A percentile compares a stretch with the other conserved stretches of the same genome.
phyloP scores from a whole-genome alignment of 352 stramenopile genomes.

The Phytophthora ohioensis region DNA sequence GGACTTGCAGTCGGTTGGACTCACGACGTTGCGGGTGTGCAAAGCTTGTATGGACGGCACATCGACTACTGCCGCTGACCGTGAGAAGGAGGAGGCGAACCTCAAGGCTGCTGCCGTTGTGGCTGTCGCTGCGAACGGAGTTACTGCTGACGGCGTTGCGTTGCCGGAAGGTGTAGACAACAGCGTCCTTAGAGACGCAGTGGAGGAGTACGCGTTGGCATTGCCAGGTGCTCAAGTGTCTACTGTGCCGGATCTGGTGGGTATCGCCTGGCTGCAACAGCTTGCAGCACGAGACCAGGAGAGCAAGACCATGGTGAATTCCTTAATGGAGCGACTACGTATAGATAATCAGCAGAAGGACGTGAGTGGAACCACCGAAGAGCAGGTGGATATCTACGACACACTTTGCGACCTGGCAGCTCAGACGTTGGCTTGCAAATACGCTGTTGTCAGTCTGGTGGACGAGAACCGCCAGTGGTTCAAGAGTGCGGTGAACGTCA shows the following conservation, averaged over 20 bases:
- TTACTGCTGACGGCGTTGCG: conserved; percentile 24
- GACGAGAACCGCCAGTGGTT: conserved; percentile 97
- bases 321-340: conserved; percentile 75
- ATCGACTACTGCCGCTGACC: conserved; percentile 20
- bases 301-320: conserved; percentile 75
- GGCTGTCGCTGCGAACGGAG: conserved; percentile 23
- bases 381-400: conserved; percentile 88
- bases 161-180: conserved; percentile 58
- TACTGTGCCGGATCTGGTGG: conserved; percentile 77
- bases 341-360: conserved; percentile 49
- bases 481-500: conserved; percentile 87
- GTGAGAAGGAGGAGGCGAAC: conserved; percentile 36
- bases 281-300: conserved; percentile 71
- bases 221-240: conserved; percentile 63
- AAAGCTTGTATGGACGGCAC: conserved; percentile 84
- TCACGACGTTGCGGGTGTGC: conserved; percentile 81
- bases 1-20: conserved; percentile 73
- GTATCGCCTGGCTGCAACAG: conserved; percentile 81
- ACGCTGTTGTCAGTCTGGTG: conserved; percentile 87
- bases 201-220: conserved; percentile 80
- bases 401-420: conserved; percentile 81
- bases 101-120: conserved; percentile 27
- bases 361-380: conserved; percentile 21
- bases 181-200: conserved; percentile 57
- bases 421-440: conserved; percentile 81